phyloP scores from a whole-genome alignment of 345 rosid genomes.

The Pugionium cornutum region DNA sequence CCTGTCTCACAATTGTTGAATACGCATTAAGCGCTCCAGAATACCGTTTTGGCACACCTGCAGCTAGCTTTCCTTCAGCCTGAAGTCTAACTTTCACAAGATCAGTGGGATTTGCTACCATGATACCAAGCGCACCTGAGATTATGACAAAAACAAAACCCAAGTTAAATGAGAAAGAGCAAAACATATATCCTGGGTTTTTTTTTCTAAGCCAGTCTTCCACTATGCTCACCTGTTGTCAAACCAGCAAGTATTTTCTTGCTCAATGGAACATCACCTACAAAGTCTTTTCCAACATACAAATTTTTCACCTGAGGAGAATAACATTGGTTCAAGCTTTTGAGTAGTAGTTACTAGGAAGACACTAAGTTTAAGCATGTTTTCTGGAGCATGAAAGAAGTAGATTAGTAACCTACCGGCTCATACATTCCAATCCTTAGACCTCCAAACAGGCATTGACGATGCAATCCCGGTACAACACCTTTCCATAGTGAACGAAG shows the following conservation, averaged over 20 bases:
- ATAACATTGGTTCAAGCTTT: constrained; percentile 11
- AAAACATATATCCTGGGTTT: not conserved
- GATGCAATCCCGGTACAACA: constrained; percentile 89
- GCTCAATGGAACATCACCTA: constrained; percentile 90
- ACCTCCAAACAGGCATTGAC: constrained; percentile 93
- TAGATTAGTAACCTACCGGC: constrained; percentile 63
- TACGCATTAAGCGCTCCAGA: constrained; percentile 93
- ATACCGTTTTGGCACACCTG: constrained; percentile 95
- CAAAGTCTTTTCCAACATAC: constrained; percentile 79
- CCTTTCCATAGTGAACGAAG: constrained; percentile 92
- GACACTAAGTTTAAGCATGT: not conserved
- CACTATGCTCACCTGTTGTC: constrained; percentile 74
- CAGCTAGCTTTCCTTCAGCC: constrained; percentile 93
- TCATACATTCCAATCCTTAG: constrained; percentile 95
- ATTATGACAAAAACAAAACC: not conserved
- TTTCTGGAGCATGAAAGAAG: not conserved
- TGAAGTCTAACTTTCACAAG: constrained; percentile 99
- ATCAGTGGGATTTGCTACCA: constrained; percentile 94
- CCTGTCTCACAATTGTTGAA: constrained; percentile 92
- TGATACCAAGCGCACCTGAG: constrained; percentile 85
- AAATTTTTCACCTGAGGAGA: constrained; percentile 70
- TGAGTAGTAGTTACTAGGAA: constrained; percentile 11
- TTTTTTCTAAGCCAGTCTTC: constrained; percentile 1
- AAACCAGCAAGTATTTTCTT: constrained; percentile 98
- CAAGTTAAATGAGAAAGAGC: not conserved